Percentiles rank a stretch among this genome's conserved stretches.
Conservation (phyloP, 768 basidiomycete species). For the Mycena vulgaris region DNA sequence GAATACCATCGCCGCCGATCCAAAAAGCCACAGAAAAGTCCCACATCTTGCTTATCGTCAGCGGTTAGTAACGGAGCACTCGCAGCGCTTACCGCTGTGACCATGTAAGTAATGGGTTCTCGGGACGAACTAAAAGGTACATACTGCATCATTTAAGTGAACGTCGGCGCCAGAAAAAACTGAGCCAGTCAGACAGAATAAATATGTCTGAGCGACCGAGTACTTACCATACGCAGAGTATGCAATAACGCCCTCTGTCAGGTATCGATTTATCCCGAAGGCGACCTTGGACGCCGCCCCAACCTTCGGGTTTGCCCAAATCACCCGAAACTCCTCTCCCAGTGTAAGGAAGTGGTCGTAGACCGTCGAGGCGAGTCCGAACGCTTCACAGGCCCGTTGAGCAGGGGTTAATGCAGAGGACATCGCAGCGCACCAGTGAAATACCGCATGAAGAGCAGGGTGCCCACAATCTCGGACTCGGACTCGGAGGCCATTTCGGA, state of each 20-base stretch:
- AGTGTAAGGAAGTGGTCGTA: conserved; percentile 22
- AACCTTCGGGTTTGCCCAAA: conserved; percentile 19
- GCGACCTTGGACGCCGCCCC: conserved; percentile 5
- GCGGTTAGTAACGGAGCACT: background rate
- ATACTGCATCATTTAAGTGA: background rate
- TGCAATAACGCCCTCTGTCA: conserved; percentile 12
- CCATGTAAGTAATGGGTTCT: background rate
- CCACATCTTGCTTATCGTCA: conserved; percentile 6
- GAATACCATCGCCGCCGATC: conserved; percentile 4
- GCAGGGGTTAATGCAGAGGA: background rate
- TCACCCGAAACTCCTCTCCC: background rate
- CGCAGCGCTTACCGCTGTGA: conserved; percentile 3
- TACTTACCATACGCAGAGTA: conserved; percentile 18
- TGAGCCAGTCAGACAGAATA: background rate
- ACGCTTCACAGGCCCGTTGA: background rate
- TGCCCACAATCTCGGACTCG: conserved; percentile 5
- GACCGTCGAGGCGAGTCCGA: conserved; percentile 10
- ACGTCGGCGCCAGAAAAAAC: conserved; percentile 8
- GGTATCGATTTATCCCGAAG: conserved; percentile 19
- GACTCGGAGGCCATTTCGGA: conserved; percentile 10
- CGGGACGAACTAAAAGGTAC: background rate
- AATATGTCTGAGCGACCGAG: background rate
- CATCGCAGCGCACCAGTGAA: conserved; percentile 9
- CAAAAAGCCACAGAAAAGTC: conserved; percentile 22
- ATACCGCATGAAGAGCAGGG: conserved; percentile 18